Evolutionary conservation across 2,329 filamentous ascomycete genomes (phyloP).

Genomic region (Sphaceloma murrayae): DNA sequence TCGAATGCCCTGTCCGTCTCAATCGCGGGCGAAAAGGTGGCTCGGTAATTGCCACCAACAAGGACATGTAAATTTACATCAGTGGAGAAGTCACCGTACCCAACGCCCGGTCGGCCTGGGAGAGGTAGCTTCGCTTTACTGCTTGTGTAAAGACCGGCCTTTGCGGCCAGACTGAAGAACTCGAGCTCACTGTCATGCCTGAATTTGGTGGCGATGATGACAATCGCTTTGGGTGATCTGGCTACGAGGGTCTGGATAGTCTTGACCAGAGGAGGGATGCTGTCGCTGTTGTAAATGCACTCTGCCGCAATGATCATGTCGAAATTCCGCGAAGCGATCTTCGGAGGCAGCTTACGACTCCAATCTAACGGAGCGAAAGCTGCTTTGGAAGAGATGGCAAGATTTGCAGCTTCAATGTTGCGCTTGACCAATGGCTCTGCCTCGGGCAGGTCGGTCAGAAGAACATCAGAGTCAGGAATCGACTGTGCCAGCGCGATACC

Average conservation of each 20-base stretch:
- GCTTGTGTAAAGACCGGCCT: conserved; percentile 26
- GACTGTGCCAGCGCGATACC: conserved; percentile 52
- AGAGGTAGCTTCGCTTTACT: conserved; percentile 25
- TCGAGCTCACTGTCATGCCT: conserved; percentile 56
- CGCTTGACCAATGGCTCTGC: conserved; percentile 50
- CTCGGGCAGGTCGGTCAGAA: conserved; percentile 58
- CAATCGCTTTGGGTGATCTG: conserved; percentile 40
- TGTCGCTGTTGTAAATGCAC: conserved; percentile 65
- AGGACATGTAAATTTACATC: conserved; percentile 28
- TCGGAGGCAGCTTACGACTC: conserved; percentile 42
- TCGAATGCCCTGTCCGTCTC: conserved; percentile 13
- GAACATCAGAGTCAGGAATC: conserved; percentile 43
- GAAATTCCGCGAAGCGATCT: conserved; percentile 33
- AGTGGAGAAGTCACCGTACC: conserved; percentile 30
- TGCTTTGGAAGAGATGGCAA: conserved; percentile 35
- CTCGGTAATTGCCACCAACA: conserved; percentile 2
- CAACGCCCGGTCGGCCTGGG: conserved; percentile 27
- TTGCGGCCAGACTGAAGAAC: conserved; percentile 53
- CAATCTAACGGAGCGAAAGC: conserved; percentile 52
- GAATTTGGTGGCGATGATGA: conserved; percentile 57
- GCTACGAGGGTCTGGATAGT: conserved; percentile 44
- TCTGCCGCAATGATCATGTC: conserved; percentile 58
- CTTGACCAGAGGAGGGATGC: conserved; percentile 51
- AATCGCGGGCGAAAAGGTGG: neutral
- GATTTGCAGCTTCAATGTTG: conserved; percentile 43